A percentile compares a stretch with the other conserved stretches of the same genome.
phyloP scores from a whole-genome alignment of 495 filamentous ascomycete genomes.

The Glutinoglossum americanum region DNA sequence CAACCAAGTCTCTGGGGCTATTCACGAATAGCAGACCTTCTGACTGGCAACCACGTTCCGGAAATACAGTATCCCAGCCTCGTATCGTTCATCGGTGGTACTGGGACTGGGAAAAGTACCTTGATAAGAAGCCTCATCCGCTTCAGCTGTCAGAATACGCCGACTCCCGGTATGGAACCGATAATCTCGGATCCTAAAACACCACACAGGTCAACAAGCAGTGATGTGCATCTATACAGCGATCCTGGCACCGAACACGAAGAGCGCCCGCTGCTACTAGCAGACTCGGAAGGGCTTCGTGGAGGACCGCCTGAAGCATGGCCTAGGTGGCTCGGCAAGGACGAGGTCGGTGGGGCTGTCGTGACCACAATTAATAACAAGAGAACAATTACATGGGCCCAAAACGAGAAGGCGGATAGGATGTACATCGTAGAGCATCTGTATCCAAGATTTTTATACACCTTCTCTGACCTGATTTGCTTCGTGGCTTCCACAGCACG shows the following conservation, averaged over 20 bases:
- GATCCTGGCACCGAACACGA: background rate
- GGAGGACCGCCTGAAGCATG: background rate
- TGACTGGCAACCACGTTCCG: background rate
- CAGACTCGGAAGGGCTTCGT: background rate
- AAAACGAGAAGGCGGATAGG: background rate
- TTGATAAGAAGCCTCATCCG: background rate
- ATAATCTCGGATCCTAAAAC: background rate
- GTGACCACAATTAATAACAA: background rate
- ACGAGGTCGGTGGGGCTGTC: too few species aligned
- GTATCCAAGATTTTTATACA: background rate
- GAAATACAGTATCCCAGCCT: background rate
- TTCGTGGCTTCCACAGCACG: background rate
- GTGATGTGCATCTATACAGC: background rate
- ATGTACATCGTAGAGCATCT: background rate
- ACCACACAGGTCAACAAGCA: background rate
- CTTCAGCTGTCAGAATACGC: background rate
- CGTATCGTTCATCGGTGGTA: background rate
- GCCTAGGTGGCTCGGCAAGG: too few species aligned
- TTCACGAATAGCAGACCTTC: background rate
- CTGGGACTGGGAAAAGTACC: background rate
- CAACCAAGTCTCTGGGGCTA: background rate
- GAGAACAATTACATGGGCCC: background rate
- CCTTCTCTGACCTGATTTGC: background rate
- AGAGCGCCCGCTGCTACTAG: background rate
- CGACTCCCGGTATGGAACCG: background rate